Evolutionary conservation across 2,329 filamentous ascomycete genomes (phyloP).

Genomic region (Ophioceras dolichostomum): DNA sequence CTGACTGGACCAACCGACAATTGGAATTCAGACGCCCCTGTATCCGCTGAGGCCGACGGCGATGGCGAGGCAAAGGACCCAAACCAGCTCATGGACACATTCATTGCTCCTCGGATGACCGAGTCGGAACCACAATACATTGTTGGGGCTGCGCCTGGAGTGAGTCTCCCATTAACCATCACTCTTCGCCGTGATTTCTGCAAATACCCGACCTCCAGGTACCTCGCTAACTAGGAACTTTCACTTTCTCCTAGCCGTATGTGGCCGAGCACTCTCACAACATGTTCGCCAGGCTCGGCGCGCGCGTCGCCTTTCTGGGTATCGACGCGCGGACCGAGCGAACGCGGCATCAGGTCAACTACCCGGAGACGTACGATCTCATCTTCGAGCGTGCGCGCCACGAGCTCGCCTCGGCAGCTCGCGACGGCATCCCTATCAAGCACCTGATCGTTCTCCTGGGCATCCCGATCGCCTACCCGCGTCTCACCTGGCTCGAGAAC

Average conservation of each 20-base stretch:
- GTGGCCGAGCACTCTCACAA: conserved; percentile 81
- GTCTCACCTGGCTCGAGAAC: conserved; percentile 93
- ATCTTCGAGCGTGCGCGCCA: conserved; percentile 65
- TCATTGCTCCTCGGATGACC: conserved; percentile 42
- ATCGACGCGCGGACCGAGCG: conserved; percentile 92
- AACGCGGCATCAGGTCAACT: conserved; percentile 89
- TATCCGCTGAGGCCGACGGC: conserved; percentile 32
- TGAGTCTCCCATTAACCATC: too few species aligned
- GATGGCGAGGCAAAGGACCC: conserved; percentile 53
- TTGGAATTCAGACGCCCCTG: conserved; percentile 28
- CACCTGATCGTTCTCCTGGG: conserved; percentile 82
- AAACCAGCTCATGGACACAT: conserved; percentile 62
- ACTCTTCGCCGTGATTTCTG: too few species aligned
- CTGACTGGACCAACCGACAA: too few species aligned
- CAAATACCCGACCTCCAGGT: not conserved
- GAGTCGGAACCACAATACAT: conserved; percentile 76
- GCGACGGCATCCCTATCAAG: conserved; percentile 62
- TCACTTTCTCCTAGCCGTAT: conserved; percentile 76
- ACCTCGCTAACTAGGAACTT: too few species aligned
- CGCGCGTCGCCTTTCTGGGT: conserved; percentile 72
- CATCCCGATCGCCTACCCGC: conserved; percentile 79
- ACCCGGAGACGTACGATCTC: conserved; percentile 76
- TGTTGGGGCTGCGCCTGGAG: conserved; percentile 60
- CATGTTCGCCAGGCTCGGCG: conserved; percentile 73
- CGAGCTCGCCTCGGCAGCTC: conserved; percentile 56